A percentile compares a stretch with the other conserved stretches of the same genome.
phyloP scores from a whole-genome alignment of 768 basidiomycete species.

The Tylopilus sp. region DNA sequence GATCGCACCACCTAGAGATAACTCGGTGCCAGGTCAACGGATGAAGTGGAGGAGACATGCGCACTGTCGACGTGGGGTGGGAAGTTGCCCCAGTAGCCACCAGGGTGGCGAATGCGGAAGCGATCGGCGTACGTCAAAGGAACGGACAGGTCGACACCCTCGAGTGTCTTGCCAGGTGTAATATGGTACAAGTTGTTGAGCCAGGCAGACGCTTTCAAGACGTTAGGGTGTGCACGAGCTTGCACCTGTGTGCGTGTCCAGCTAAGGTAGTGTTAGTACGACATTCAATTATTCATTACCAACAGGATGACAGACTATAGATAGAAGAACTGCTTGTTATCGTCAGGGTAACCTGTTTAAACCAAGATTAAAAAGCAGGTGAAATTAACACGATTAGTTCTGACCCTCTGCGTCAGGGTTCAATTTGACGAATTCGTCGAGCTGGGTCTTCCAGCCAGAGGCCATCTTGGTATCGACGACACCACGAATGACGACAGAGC shows the following conservation, averaged over 20 bases:
- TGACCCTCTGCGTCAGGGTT: slow-evolving; percentile 58
- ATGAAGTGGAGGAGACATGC: slow-evolving; percentile 29
- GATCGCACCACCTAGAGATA: slow-evolving; percentile 54
- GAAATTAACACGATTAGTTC: background rate
- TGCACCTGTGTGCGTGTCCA: slow-evolving; percentile 58
- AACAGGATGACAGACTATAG: slow-evolving; percentile 50
- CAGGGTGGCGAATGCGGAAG: slow-evolving; percentile 70
- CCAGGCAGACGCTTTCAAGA: slow-evolving; percentile 54
- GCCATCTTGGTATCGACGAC: slow-evolving; percentile 59
- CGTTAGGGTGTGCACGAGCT: slow-evolving; percentile 65
- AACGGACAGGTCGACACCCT: slow-evolving; percentile 57
- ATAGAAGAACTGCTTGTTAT: slow-evolving; percentile 71
- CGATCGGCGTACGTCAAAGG: slow-evolving; percentile 72
- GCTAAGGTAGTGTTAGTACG: slow-evolving; percentile 21
- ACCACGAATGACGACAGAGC: slow-evolving; percentile 58
- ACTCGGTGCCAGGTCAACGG: background rate
- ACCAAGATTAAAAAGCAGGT: background rate
- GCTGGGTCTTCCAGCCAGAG: slow-evolving; percentile 50
- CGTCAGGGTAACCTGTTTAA: slow-evolving; percentile 44
- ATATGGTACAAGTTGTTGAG: slow-evolving; percentile 62
- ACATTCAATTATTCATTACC: background rate
- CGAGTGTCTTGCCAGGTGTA: slow-evolving; percentile 34
- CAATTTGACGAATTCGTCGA: slow-evolving; percentile 52
- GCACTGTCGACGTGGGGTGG: slow-evolving; percentile 53
- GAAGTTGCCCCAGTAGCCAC: slow-evolving; percentile 50